Evolutionary conservation across 805 yeast species (phyloP).

Genomic region (Candida insectalens): DNA sequence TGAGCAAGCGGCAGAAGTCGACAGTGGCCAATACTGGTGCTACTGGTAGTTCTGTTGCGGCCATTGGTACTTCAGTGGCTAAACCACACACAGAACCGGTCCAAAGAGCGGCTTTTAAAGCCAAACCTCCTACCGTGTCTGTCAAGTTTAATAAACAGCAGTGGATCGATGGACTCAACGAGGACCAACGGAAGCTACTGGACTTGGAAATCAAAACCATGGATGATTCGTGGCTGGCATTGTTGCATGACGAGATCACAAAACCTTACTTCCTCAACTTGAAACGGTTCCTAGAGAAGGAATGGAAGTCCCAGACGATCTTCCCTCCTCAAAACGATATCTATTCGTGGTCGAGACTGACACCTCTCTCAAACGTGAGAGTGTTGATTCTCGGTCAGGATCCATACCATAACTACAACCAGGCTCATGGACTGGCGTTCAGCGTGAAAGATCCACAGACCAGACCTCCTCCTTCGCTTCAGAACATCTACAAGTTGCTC

Average conservation of each 20-base stretch:
- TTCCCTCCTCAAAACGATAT: slow-evolving; percentile 75
- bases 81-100: not conserved
- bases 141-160: slow-evolving; percentile 33
- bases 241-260: slow-evolving; percentile 59
- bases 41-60: not conserved
- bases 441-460: slow-evolving; percentile 76
- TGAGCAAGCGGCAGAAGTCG: slow-evolving; percentile 6
- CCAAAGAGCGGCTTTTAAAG: slow-evolving; percentile 1
- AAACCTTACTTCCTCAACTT: slow-evolving; percentile 77
- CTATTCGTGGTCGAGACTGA: slow-evolving; percentile 85
- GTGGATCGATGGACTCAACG: slow-evolving; percentile 40
- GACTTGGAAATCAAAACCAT: slow-evolving; percentile 60
- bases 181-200: slow-evolving; percentile 43
- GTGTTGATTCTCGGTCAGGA: slow-evolving; percentile 91
- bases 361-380: slow-evolving; percentile 65
- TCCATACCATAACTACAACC: slow-evolving; percentile 87
- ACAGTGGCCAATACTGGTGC: not conserved
- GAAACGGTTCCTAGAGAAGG: slow-evolving; percentile 50
- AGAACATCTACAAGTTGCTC: slow-evolving; percentile 78
- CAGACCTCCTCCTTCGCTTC: slow-evolving; percentile 78
- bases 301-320: slow-evolving; percentile 34
- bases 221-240: slow-evolving; percentile 70
- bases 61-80: too few species aligned
- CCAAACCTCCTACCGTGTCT: slow-evolving; percentile 1
- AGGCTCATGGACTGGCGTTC: slow-evolving; percentile 95